Base-by-base conservation (phyloP, 1,139 yeast genomes). In the Hemisphaericaspora xylofermentans region DNA sequence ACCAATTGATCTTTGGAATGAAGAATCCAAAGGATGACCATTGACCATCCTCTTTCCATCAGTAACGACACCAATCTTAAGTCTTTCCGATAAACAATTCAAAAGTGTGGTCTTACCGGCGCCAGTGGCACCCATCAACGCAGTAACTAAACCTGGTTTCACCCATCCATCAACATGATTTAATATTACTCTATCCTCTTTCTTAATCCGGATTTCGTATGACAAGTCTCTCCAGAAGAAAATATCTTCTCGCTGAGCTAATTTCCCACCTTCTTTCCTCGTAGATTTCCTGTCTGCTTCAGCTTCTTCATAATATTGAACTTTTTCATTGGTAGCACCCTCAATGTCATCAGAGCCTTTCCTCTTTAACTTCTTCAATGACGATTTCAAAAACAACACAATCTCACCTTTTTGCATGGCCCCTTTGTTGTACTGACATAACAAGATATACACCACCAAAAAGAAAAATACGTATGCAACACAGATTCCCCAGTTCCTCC, bases 341-440 rank as follows among this genome's bases (percentile, higher is more conserved):
- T 36, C 34, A 36, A 9, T 22, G 17, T 43, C 45, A 12, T 42
- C 43, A 15, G 26, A 29, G 4, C 16, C 5, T 27, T 26, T 38
- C 10, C 46, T 34, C 34, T 45, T 44, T 38, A 51, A 57, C 51
- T 54, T 63, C 19, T 8, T 13, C 17, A 18, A 19, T 6, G 22
- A 42, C 5, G 25, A 86, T 67, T 1, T 93, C 79, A 2, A 95
- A 40, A 80, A 88, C 35, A 87, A 75, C 43, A 85, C 70, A 41
- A 86, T 76, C 65, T 88, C 96, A 66, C 95, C 96, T 68, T 82
- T 84, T 59, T 87, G 89, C 66, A 81, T 78, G 16, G 87, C 80
- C 59, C 89, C 88, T 54, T 82, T 84, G 55, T 83, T 83, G 47
- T 65, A 64, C 64, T 84, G 91, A 13, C 79, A 68, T 34, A 53